Conservation (phyloP, 768 basidiomycete species). For the Pleurotus ostreatus region DNA sequence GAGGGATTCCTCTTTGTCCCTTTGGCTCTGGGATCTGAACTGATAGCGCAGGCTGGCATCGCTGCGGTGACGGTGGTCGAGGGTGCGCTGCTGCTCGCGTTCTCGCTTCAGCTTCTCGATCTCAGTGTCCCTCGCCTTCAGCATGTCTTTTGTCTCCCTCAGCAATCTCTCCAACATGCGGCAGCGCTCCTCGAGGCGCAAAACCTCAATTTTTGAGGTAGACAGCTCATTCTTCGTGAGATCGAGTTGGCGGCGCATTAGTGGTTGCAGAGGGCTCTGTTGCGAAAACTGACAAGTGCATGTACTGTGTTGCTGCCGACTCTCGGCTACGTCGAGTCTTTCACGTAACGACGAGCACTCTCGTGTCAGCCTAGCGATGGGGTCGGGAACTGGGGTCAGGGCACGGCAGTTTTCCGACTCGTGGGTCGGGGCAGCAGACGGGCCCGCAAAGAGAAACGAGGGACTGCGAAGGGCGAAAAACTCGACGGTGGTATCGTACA, state of each 20-base stretch:
- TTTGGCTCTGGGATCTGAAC: neutral
- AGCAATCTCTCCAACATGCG: constrained; percentile 59
- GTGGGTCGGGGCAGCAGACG: constrained; percentile 22
- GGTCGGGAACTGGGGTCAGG: constrained; percentile 36
- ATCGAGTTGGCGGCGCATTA: constrained; percentile 57
- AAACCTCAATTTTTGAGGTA: constrained; percentile 48
- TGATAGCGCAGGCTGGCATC: constrained; percentile 4
- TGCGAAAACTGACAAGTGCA: constrained; percentile 35
- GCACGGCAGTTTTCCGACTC: constrained; percentile 21
- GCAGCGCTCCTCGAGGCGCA: constrained; percentile 59
- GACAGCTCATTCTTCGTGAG: constrained; percentile 50
- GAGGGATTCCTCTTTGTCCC: neutral
- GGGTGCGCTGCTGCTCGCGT: constrained; percentile 28
- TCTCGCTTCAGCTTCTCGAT: constrained; percentile 47
- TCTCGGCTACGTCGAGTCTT: constrained; percentile 38
- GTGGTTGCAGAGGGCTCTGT: constrained; percentile 33
- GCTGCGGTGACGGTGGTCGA: constrained; percentile 28
- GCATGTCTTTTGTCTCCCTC: constrained; percentile 57
- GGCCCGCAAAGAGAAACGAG: constrained; percentile 21
- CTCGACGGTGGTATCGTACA: constrained; percentile 56
- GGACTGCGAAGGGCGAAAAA: constrained; percentile 49
- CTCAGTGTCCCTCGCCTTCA: constrained; percentile 57
- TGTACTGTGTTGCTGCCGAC: constrained; percentile 20
- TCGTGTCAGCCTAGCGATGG: constrained; percentile 33
- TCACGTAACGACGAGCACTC: constrained; percentile 43